Evolutionary conservation across 1,284 basidiomycete genomes (phyloP).

Genomic region (Tremellales sp.): DNA sequence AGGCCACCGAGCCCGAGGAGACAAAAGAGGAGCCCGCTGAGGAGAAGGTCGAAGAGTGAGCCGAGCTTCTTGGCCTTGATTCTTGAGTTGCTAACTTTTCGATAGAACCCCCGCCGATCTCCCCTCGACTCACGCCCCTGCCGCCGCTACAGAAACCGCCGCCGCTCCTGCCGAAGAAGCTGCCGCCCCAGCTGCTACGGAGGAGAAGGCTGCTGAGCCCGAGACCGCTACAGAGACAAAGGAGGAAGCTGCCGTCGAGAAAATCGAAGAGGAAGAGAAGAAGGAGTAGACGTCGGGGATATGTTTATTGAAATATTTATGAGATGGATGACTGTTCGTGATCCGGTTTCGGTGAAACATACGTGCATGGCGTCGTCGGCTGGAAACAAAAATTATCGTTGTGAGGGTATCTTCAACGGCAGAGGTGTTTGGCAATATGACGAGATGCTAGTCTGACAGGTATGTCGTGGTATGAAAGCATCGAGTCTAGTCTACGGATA

Average conservation of each 20-base stretch:
- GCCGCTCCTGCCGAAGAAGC: slow-evolving; percentile 1
- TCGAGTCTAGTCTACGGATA: too few species aligned
- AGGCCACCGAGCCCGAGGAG: slow-evolving; percentile 33
- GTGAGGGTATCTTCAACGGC: too few species aligned
- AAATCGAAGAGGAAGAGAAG: slow-evolving; percentile 21
- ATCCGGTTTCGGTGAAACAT: too few species aligned
- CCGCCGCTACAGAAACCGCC: slow-evolving; percentile 2
- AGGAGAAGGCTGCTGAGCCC: slow-evolving; percentile 8
- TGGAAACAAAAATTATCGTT: too few species aligned
- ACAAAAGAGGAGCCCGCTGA: slow-evolving; percentile 37
- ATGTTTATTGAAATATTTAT: too few species aligned
- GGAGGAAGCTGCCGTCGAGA: slow-evolving; percentile 23
- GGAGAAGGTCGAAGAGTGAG: slow-evolving; percentile 22
- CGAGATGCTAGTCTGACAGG: too few species aligned
- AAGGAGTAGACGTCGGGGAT: slow-evolving; percentile 17
- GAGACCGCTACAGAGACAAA: slow-evolving; percentile 13
- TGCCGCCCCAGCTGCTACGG: slow-evolving; percentile 9
- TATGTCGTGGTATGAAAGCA: too few species aligned
- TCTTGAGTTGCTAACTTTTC: neutral
- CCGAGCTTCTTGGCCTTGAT: neutral
- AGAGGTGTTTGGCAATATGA: too few species aligned
- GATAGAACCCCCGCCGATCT: neutral
- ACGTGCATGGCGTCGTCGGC: too few species aligned
- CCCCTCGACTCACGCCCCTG: slow-evolving; percentile 27
- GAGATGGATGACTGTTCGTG: too few species aligned